Evolutionary conservation across 2,329 filamentous ascomycete genomes (phyloP), one percentile per base, ranked within the genome.

Genomic region (Penicillium sp.): DNA sequence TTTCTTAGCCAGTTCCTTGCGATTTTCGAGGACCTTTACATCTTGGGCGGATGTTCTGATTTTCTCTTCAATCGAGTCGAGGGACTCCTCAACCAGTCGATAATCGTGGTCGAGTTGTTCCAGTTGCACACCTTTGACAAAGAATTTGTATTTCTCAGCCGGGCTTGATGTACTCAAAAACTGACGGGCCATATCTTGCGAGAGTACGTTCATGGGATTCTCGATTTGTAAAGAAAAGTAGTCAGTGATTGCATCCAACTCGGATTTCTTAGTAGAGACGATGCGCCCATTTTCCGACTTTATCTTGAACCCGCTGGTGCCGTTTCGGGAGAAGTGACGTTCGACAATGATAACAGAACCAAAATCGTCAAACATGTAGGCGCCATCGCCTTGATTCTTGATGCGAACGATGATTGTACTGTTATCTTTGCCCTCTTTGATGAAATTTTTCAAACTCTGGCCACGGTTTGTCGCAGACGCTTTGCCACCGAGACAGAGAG

Each of bases 71-170:
- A 85, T 88, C 29, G 81, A 81, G 56, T 95, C 87, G 16, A 93
- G 77, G 3, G 82, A 86, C 57, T 95, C 86, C 53, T 87, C 83
- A 12, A 96, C 83, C 49, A 95, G 76, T 50, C 84, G 82, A 69
- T 99, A 99, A 64, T 99, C 93, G 54, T 89, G 85, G 65, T 95
- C 89, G 9, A 99, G 78, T 60, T 92, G 86, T 66, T 97, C 89
- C 0, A 99, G 80, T 62, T 97, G 91, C 0, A 95, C 95, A 22
- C 93, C 93, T 61, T 91, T 89, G 52, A 95, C 81, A 65, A 99
- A 99, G 64, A 96, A 96, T 59, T 89, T 93, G 77, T 97, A 99
- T 67, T 99, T 99, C 52, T 92, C 84, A 3, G 81, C 75, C 0
- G 90, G 82, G 2, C 83, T 87, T 11, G 93, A 92, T 30, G 85